Conservation (phyloP, 257 asterid genomes). For the Penstemon davidsonii region DNA sequence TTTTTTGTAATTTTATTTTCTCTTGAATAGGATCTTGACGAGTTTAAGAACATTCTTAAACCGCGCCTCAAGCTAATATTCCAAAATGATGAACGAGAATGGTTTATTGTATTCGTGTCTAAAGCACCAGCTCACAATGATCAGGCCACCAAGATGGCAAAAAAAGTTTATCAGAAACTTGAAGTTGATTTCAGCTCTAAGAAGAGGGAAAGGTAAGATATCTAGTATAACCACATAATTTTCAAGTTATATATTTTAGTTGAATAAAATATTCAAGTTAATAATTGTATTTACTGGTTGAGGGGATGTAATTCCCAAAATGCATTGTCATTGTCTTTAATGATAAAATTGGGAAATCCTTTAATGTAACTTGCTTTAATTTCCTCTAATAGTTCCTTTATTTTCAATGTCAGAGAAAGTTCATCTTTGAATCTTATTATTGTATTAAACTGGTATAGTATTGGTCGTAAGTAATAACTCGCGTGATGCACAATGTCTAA, state of each 20-base stretch:
- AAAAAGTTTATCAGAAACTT: slow-evolving; percentile 86
- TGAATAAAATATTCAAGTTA: slow-evolving; percentile 10
- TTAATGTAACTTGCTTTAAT: background rate
- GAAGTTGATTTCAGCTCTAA: slow-evolving; percentile 97
- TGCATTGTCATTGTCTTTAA: background rate
- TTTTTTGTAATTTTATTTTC: slow-evolving; percentile 17
- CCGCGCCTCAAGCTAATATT: slow-evolving; percentile 96
- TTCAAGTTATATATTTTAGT: slow-evolving; percentile 13
- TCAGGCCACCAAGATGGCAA: slow-evolving; percentile 97
- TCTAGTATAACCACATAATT: slow-evolving; percentile 17
- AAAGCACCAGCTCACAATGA: slow-evolving; percentile 94
- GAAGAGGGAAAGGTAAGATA: slow-evolving; percentile 89
- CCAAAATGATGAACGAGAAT: slow-evolving; percentile 97
- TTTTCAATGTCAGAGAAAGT: background rate
- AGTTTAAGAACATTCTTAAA: slow-evolving; percentile 92
- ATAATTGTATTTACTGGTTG: slow-evolving; percentile 12
- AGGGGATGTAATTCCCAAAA: slow-evolving; percentile 10
- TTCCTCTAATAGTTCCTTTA: background rate
- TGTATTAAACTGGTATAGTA: slow-evolving; percentile 16
- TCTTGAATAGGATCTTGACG: slow-evolving; percentile 85
- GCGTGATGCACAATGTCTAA: slow-evolving; percentile 6
- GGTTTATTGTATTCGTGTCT: slow-evolving; percentile 93
- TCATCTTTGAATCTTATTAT: slow-evolving; percentile 17
- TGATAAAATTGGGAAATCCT: background rate
- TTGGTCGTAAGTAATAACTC: background rate